A percentile compares a stretch with the other conserved stretches of the same genome.
These are phyloP conservation scores for Microbotryomycetes sp. DNA, from an alignment of 1,284 basidiomycete genomes.

Conservation along the genomic window DNA sequence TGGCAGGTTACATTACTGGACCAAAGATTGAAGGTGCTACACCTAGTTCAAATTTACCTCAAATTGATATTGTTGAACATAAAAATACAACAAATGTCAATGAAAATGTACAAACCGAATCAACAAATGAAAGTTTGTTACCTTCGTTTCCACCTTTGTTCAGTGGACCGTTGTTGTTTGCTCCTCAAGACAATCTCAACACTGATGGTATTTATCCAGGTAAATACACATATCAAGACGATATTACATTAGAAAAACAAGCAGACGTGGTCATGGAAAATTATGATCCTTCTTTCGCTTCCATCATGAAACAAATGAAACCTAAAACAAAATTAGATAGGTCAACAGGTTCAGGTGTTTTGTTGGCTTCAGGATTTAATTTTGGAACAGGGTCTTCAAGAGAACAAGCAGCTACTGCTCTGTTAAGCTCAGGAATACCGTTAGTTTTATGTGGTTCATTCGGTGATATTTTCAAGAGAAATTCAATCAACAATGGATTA, in stretches of 20 bases:
- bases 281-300: slow-evolving; percentile 85
- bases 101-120: slow-evolving; percentile 22
- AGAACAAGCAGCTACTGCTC: slow-evolving; percentile 95
- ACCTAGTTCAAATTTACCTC: slow-evolving; percentile 49
- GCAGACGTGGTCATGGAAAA: slow-evolving; percentile 99
- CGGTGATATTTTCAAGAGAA: slow-evolving; percentile 98
- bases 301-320: slow-evolving; percentile 59
- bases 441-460: slow-evolving; percentile 94
- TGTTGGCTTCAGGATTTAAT: slow-evolving; percentile 92
- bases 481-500: slow-evolving; percentile 97
- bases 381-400: slow-evolving; percentile 98
- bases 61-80: slow-evolving; percentile 44
- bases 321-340: slow-evolving; percentile 18
- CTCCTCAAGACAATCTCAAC: slow-evolving; percentile 95
- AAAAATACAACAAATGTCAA: slow-evolving; percentile 35
- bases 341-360: slow-evolving; percentile 53
- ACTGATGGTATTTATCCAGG: slow-evolving; percentile 99
- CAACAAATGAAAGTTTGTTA: slow-evolving; percentile 57
- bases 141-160: slow-evolving; percentile 78
- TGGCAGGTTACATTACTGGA: slow-evolving; percentile 83
- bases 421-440: slow-evolving; percentile 88
- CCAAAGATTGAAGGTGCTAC: slow-evolving; percentile 53
- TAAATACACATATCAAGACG: slow-evolving; percentile 99
- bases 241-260: slow-evolving; percentile 90
- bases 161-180: slow-evolving; percentile 77